Conservation (phyloP, 2,329 filamentous ascomycete species). For the Curvularia spicifera region DNA sequence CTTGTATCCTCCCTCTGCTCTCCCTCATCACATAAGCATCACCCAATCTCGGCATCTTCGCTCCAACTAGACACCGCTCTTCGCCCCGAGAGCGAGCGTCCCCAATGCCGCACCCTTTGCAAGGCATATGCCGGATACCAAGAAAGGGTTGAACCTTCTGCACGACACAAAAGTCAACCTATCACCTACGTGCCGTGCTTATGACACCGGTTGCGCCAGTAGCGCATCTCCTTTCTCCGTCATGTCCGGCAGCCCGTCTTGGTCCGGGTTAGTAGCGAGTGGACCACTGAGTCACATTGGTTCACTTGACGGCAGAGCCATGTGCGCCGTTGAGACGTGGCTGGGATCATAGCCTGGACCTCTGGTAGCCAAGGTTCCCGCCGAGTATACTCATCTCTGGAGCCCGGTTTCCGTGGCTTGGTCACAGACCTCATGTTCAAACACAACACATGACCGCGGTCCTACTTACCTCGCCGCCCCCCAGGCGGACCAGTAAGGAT, state of each 20-base stretch:
- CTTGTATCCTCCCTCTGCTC: not conserved
- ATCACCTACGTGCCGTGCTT: slow-evolving; percentile 8
- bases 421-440: slow-evolving; percentile 4
- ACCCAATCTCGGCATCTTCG: too few species aligned
- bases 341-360: slow-evolving; percentile 3
- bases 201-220: slow-evolving; percentile 13
- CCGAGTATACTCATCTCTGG: not conserved
- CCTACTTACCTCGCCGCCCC: slow-evolving; percentile 5
- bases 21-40: not conserved
- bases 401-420: slow-evolving; percentile 11
- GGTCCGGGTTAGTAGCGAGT: not conserved
- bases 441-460: slow-evolving; percentile 7
- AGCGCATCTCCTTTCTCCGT: slow-evolving; percentile 6
- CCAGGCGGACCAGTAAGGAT: slow-evolving; percentile 12
- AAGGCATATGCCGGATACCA: not conserved
- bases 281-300: not conserved
- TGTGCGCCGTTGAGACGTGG: slow-evolving; percentile 21
- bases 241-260: not conserved
- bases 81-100: too few species aligned
- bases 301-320: slow-evolving; percentile 3
- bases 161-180: not conserved
- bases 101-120: too few species aligned
- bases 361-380: slow-evolving; percentile 7
- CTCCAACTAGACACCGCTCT: too few species aligned
- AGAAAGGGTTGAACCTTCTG: not conserved